Evolutionary conservation across 768 basidiomycete genomes (phyloP).

Genomic region (Pleurotus djamor): DNA sequence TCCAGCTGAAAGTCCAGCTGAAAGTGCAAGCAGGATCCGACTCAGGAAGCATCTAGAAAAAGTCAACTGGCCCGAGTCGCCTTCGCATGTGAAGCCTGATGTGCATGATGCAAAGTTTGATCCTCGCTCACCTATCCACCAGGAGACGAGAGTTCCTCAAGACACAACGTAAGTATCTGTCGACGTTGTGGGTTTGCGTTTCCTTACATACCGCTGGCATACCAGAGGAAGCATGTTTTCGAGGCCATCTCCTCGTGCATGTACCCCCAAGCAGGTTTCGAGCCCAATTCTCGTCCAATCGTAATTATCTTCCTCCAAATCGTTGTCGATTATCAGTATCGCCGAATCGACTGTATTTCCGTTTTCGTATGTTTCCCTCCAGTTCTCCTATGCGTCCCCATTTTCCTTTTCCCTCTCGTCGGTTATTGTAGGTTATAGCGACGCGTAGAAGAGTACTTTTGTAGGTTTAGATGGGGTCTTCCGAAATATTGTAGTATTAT

Average conservation of each 20-base stretch:
- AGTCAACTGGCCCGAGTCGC: neutral
- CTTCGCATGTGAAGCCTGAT: neutral
- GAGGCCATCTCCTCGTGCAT: conserved; percentile 3
- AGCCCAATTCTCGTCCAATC: neutral
- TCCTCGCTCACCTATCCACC: conserved; percentile 5
- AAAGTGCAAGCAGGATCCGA: too few species aligned
- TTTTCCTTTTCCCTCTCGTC: too few species aligned
- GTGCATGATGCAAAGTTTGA: neutral
- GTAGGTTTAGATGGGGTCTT: neutral
- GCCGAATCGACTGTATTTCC: neutral
- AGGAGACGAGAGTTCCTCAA: neutral
- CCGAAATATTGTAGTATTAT: neutral
- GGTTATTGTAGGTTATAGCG: neutral
- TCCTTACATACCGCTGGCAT: neutral
- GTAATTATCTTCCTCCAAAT: conserved; percentile 1
- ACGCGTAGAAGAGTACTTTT: neutral
- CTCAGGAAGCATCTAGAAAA: neutral
- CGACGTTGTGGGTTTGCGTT: neutral
- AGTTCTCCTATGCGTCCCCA: too few species aligned
- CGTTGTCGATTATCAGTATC: neutral
- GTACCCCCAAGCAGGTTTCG: neutral
- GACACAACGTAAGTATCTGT: neutral
- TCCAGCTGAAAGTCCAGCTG: too few species aligned
- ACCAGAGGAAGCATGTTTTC: neutral
- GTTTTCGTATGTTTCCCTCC: too few species aligned